phyloP scores from a whole-genome alignment of 495 filamentous ascomycete genomes.

The Podospora australis region DNA sequence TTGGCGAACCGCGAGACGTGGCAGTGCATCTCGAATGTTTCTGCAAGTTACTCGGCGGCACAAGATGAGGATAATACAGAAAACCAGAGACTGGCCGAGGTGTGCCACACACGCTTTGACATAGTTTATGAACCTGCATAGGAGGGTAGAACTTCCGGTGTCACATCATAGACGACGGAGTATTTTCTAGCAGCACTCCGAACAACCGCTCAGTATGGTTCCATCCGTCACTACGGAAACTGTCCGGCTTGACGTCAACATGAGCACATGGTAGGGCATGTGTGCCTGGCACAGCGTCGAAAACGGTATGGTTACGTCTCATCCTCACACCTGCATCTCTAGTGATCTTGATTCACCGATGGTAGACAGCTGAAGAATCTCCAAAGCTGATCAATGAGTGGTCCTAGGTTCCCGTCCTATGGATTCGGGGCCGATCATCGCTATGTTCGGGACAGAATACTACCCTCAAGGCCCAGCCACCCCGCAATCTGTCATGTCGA shows the following conservation, averaged over 20 bases:
- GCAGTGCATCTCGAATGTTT: no score
- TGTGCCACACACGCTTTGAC: no score
- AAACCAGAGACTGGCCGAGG: no score
- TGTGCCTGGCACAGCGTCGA: no score
- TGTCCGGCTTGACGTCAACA: neutral
- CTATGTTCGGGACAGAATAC: neutral
- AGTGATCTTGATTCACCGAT: no score
- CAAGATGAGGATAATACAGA: no score
- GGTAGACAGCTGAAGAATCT: neutral
- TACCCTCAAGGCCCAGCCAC: neutral
- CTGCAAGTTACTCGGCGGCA: no score
- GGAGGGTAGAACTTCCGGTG: slow-evolving; percentile 2
- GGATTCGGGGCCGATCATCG: neutral
- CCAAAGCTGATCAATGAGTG: neutral
- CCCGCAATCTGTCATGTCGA: neutral
- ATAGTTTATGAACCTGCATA: neutral
- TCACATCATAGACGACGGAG: slow-evolving; percentile 1
- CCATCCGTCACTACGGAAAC: neutral
- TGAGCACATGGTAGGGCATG: no score
- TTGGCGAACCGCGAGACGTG: no score
- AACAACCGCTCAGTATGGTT: neutral
- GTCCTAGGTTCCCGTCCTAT: neutral
- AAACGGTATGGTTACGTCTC: no score
- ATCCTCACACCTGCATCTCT: no score
- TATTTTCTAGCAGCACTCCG: neutral